Percentiles rank a stretch among this genome's conserved stretches.
These are phyloP conservation scores for Trichoderma koningiopsis DNA, from an alignment of 2,329 filamentous ascomycete species.

Conservation along the genomic window DNA sequence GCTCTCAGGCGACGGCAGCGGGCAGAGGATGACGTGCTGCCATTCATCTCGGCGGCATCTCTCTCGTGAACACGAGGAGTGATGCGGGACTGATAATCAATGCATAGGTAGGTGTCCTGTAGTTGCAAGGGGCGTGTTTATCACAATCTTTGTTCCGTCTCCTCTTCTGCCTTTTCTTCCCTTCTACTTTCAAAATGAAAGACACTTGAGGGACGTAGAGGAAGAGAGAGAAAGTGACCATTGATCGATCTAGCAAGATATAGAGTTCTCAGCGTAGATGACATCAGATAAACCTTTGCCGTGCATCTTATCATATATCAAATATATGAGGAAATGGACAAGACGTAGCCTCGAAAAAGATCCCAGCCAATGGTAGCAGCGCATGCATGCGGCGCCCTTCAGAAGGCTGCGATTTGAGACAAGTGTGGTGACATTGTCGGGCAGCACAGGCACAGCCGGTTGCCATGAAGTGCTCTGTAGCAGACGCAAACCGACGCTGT, in stretches of 20 bases:
- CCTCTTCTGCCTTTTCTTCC: not conserved
- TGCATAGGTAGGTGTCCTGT: not conserved
- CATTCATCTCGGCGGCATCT: not conserved
- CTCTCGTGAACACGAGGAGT: not conserved
- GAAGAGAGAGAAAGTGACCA: not conserved
- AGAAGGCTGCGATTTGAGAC: conserved; percentile 5
- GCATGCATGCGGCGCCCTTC: not conserved
- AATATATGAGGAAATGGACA: not conserved
- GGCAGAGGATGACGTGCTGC: not conserved
- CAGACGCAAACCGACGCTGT: conserved; percentile 4
- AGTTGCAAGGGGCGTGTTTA: not conserved
- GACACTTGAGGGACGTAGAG: not conserved
- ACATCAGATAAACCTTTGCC: not conserved
- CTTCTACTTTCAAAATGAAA: not conserved
- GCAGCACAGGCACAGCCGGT: conserved; percentile 1
- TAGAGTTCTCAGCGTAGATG: not conserved
- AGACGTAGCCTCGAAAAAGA: not conserved
- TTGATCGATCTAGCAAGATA: not conserved
- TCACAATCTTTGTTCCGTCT: not conserved
- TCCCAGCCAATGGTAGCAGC: conserved; percentile 1
- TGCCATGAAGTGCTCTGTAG: not conserved
- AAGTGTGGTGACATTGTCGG: conserved; percentile 7
- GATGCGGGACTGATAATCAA: not conserved
- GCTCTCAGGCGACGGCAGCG: not conserved
- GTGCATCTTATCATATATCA: not conserved